Conservation (phyloP, 371 early-diverging fungal species). For the Mortierella sp. region DNA sequence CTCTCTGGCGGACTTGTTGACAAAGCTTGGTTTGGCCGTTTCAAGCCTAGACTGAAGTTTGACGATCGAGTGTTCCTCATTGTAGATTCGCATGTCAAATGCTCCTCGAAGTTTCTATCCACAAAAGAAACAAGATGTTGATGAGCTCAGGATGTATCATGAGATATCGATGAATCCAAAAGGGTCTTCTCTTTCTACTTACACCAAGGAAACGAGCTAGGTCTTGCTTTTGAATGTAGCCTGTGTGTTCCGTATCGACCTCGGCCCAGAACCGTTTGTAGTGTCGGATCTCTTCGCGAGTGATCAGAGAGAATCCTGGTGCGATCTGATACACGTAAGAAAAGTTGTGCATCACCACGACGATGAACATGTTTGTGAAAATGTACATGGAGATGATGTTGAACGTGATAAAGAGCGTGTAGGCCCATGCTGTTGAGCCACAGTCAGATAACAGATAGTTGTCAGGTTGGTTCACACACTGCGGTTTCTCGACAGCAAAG, state of each 20-base stretch:
- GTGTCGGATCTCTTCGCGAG: conserved; percentile 74
- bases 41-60: conserved; percentile 45
- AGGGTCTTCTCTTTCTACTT: too few relatives aligned
- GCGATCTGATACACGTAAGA: conserved; percentile 76
- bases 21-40: conserved; percentile 31
- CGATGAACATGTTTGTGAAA: conserved; percentile 77
- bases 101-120: conserved; percentile 39
- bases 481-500: conserved; percentile 67
- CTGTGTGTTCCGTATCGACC: conserved; percentile 64
- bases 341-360: conserved; percentile 78
- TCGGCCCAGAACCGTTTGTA: conserved; percentile 71
- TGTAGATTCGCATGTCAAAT: conserved; percentile 43
- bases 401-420: conserved; percentile 72
- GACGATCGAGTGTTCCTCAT: conserved; percentile 40
- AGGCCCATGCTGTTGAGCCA: conserved; percentile 71
- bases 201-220: conserved; percentile 62
- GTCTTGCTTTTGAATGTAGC: conserved; percentile 61
- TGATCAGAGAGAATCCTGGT: conserved; percentile 68
- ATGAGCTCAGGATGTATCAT: background rate
- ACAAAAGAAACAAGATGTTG: background rate
- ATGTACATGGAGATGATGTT: conserved; percentile 83
- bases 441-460: conserved; percentile 73
- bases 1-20: background rate
- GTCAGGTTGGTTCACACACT: conserved; percentile 63
- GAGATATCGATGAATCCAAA: too few relatives aligned